Evolutionary conservation across 2,329 filamentous ascomycete genomes (phyloP).

Genomic region (Diaporthe ilicicola): DNA sequence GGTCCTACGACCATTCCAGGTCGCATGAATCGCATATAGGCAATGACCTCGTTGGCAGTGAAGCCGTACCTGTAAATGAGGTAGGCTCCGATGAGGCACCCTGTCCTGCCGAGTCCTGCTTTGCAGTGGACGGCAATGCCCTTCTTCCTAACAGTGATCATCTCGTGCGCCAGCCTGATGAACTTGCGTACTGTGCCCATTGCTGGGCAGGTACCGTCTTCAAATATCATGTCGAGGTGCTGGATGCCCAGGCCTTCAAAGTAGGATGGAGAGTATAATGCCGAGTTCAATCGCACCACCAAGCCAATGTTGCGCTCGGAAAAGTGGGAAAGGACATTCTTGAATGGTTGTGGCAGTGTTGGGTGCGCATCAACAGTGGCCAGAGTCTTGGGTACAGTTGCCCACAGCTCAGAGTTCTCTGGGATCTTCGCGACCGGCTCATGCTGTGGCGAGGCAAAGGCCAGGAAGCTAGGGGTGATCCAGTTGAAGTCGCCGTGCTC

Average conservation of each 20-base stretch:
- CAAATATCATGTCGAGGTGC: constrained; percentile 99
- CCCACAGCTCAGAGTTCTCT: constrained; percentile 76
- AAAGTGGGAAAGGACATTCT: constrained; percentile 94
- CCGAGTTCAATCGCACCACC: constrained; percentile 94
- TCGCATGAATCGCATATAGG: constrained; percentile 99
- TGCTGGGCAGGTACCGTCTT: constrained; percentile 94
- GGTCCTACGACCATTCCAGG: constrained; percentile 99
- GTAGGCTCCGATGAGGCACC: constrained; percentile 96
- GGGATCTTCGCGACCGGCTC: constrained; percentile 77
- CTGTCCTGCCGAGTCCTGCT: constrained; percentile 92
- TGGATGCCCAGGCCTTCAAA: constrained; percentile 95
- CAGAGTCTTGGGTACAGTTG: constrained; percentile 78
- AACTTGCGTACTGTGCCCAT: constrained; percentile 92
- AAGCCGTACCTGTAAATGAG: constrained; percentile 97
- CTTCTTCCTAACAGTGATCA: constrained; percentile 89
- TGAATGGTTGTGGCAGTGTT: constrained; percentile 85
- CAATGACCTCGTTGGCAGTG: constrained; percentile 95
- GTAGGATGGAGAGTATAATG: constrained; percentile 95
- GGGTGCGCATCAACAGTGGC: constrained; percentile 75
- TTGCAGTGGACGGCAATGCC: constrained; percentile 99
- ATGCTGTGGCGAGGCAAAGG: constrained; percentile 94
- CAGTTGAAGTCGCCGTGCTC: constrained; percentile 99
- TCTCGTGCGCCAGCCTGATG: constrained; percentile 92
- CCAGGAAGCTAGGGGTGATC: constrained; percentile 93
- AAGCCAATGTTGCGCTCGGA: constrained; percentile 87